Evolutionary conservation across 1,284 basidiomycete genomes (phyloP).

Genomic region (Cryptococcus amylolentus): DNA sequence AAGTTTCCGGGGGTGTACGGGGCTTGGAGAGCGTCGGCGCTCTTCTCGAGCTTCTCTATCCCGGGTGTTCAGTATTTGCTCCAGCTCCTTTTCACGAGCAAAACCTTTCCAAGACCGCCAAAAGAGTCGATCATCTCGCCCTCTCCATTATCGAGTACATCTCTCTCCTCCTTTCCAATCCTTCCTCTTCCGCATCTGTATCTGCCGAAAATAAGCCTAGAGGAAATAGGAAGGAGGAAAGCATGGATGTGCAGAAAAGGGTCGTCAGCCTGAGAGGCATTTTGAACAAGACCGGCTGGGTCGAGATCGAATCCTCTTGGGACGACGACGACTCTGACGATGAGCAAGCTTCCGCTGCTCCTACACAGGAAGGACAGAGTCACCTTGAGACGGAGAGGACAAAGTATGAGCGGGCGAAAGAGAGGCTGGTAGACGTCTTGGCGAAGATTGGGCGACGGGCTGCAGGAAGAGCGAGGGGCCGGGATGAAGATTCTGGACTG

Average conservation of each 20-base stretch:
- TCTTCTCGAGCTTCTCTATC: constrained; percentile 44
- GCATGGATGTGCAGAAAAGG: constrained; percentile 31
- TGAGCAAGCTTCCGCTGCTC: background rate
- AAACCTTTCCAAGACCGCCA: constrained; percentile 25
- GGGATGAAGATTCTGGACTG: constrained; percentile 44
- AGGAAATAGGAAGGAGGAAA: constrained; percentile 13
- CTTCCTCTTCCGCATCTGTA: constrained; percentile 17
- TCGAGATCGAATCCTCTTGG: constrained; percentile 16
- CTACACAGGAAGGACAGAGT: background rate
- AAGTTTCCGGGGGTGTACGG: constrained; percentile 33
- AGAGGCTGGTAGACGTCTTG: constrained; percentile 41
- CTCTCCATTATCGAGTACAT: constrained; percentile 45
- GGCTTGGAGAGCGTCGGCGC: constrained; percentile 34
- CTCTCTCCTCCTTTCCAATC: constrained; percentile 25
- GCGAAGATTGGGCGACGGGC: constrained; percentile 38
- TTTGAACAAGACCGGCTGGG: constrained; percentile 41
- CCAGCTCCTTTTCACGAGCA: background rate
- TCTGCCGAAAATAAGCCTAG: background rate
- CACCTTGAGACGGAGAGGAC: constrained; percentile 20
- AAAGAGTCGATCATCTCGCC: constrained; percentile 45
- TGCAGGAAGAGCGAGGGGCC: constrained; percentile 26
- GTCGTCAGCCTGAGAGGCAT: constrained; percentile 37
- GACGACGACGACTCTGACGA: constrained; percentile 18
- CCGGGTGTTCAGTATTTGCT: constrained; percentile 21
- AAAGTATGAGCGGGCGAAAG: constrained; percentile 37